Evolutionary conservation across 345 rosid species (phyloP).

Genomic region (Ailanthus altissimus): DNA sequence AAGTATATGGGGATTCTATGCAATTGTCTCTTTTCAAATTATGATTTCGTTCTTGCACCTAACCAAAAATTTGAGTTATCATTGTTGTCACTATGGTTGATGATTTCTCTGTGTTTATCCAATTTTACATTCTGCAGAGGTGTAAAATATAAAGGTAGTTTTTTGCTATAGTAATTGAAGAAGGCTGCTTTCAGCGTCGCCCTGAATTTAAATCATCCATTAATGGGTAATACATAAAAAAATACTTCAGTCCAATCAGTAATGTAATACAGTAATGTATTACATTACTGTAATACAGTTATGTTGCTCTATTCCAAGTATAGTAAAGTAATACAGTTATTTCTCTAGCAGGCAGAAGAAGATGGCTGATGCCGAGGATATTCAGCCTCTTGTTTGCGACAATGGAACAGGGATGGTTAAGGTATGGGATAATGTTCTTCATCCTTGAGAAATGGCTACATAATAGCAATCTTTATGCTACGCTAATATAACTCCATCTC

Average conservation of each 20-base stretch:
- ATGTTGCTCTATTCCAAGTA: not conserved
- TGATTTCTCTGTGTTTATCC: not conserved
- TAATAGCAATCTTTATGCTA: not conserved
- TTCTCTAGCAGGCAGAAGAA: slow-evolving; percentile 15
- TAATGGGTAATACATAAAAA: not conserved
- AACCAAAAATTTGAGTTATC: not conserved
- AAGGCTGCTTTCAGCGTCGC: not conserved
- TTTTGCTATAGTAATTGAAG: not conserved
- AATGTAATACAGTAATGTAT: too few species aligned
- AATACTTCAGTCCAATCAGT: too few species aligned
- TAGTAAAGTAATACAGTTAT: slow-evolving; percentile 13
- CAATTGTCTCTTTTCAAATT: slow-evolving; percentile 1
- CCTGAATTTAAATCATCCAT: not conserved
- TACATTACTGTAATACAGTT: too few species aligned
- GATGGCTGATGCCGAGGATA: slow-evolving; percentile 42
- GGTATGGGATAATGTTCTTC: slow-evolving; percentile 24
- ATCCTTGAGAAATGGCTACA: not conserved
- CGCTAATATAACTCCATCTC: not conserved
- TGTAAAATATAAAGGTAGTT: not conserved
- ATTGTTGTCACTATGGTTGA: not conserved
- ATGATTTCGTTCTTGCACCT: not conserved
- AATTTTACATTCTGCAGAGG: not conserved
- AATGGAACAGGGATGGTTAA: slow-evolving; percentile 58
- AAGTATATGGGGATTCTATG: not conserved
- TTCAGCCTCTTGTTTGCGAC: slow-evolving; percentile 54